These are phyloP conservation scores for Yarrowia galli DNA, from an alignment of 1,139 yeast genomes.

Conservation along the genomic window DNA sequence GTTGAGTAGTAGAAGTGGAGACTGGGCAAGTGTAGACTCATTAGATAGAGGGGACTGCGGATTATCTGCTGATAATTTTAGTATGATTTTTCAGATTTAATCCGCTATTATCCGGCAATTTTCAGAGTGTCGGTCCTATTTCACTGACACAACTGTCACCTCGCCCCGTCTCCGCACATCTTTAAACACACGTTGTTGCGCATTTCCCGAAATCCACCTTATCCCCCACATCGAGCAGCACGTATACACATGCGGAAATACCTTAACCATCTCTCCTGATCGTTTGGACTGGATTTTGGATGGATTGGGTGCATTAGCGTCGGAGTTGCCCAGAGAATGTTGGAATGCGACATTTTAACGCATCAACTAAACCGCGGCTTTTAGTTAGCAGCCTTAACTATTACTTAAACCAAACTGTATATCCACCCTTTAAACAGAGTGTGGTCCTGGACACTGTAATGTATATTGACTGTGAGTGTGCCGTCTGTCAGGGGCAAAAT, in stretches of 20 bases:
- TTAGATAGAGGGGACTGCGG: too few species aligned
- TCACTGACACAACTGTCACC: background rate
- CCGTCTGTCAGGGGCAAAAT: conserved; percentile 19
- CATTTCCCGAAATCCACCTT: background rate
- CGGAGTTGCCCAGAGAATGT: background rate
- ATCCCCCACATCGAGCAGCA: conserved; percentile 5
- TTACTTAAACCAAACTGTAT: background rate
- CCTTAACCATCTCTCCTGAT: background rate
- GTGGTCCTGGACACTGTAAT: background rate
- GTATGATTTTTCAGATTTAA: too few species aligned
- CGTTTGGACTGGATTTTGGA: conserved; percentile 16
- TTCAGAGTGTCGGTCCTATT: too few species aligned
- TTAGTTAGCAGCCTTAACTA: background rate
- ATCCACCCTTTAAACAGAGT: background rate
- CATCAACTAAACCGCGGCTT: background rate
- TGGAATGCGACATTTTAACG: conserved; percentile 17
- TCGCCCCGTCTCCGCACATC: background rate
- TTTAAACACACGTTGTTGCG: too few species aligned
- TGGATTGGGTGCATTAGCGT: conserved; percentile 28
- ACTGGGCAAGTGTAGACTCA: too few species aligned
- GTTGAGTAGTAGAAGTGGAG: background rate
- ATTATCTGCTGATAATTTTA: too few species aligned
- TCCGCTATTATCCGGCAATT: too few species aligned
- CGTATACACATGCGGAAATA: conserved; percentile 25
- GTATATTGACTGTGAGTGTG: background rate